phyloP scores from a whole-genome alignment of 2,329 filamentous ascomycete genomes.

The Botrytis sinoallii region DNA sequence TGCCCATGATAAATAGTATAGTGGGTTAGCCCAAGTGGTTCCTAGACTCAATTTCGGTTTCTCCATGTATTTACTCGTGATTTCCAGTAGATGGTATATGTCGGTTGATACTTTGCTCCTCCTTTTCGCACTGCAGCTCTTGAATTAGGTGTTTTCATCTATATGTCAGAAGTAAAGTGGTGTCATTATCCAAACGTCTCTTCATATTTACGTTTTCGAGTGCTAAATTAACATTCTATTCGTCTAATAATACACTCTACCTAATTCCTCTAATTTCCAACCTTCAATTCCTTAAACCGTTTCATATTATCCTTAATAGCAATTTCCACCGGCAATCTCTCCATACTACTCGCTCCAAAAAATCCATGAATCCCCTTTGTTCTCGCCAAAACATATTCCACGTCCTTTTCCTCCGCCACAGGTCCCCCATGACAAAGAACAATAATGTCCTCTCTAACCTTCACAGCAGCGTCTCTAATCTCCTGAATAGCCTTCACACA shows the following conservation, averaged over 20 bases:
- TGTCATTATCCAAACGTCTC: not conserved
- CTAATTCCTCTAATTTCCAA: not conserved
- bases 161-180: not conserved
- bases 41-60: not conserved
- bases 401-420: constrained; percentile 62
- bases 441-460: constrained; percentile 57
- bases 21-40: not conserved
- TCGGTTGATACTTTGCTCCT: not conserved
- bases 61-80: not conserved
- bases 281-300: constrained; percentile 46
- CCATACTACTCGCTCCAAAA: constrained; percentile 69
- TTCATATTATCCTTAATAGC: constrained; percentile 59
- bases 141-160: not conserved
- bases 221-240: not conserved
- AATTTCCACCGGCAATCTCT: constrained; percentile 63
- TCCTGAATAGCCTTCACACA: constrained; percentile 59
- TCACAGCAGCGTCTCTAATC: constrained; percentile 58
- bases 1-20: not conserved
- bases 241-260: not conserved
- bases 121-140: not conserved
- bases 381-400: constrained; percentile 57
- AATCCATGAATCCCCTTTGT: constrained; percentile 68
- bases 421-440: constrained; percentile 70
- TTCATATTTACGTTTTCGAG: not conserved
- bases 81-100: not conserved